Evolutionary conservation across 441 rosid genomes (phyloP), one percentile per base, ranked within the genome.

Genomic region (Euphorbia neoarborescens): DNA sequence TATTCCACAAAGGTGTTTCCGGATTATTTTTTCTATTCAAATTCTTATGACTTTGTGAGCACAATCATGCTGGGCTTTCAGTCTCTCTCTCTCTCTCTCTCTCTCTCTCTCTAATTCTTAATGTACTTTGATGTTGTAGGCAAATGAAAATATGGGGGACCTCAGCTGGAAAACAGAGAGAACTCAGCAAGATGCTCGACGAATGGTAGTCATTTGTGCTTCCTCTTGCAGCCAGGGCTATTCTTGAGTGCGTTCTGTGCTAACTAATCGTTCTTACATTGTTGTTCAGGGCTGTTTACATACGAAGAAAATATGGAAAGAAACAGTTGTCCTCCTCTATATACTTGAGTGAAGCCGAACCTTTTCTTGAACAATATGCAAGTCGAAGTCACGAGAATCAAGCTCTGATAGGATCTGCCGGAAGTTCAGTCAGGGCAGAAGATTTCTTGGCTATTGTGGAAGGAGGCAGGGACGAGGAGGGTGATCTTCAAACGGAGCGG

Each of bases 91-190:
- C n/a, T n/a, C n/a, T n/a, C n/a, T n/a, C n/a, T n/a, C n/a, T n/a
- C n/a, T n/a, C n/a, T n/a, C n/a, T n/a, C n/a, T n/a, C n/a, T n/a
- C n/a, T n/a, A n/a, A 7, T 30, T 71, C 27, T 48, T 5, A 64
- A 50, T 61, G 37, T 37, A 32, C 62, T 71, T 71, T 63, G 69
- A 71, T 22, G 42, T 73, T 69, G 58, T 81, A 94, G 99, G 86
- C 98, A 92, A 81, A 90, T 94, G 94, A 86, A 87, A 71, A 90
- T 71, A 68, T 94, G 98, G 98, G 89, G 90, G 51, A 90, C 90
- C 37, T 92, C 96, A 74, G 73, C 86, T 32, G 98, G 81, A 82
- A 94, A 89, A 84, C 93, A 88, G 84, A 82, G 72, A 72, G 89
- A 85, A 81, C 93, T 94, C 65, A 76, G 92, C 88, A 85, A 88